A percentile compares a stretch with the other conserved stretches of the same genome.
Evolutionary conservation across 805 yeast genomes (phyloP).

Genomic region (Starmera caribaea): DNA sequence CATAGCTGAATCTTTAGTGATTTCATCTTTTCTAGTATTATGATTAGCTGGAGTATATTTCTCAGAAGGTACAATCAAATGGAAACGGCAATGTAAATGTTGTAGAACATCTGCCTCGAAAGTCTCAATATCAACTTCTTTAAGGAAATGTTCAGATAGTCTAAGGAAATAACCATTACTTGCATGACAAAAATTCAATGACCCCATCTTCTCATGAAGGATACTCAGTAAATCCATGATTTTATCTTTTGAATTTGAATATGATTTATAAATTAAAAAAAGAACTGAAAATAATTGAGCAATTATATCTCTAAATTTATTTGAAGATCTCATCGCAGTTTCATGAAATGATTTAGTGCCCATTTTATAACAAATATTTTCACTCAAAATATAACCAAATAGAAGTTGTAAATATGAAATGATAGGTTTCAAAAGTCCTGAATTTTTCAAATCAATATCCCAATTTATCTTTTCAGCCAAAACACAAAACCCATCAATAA

Average conservation of each 20-base stretch:
- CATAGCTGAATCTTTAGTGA: constrained; percentile 32
- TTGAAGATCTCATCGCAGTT: constrained; percentile 33
- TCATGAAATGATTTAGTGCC: constrained; percentile 31
- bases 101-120: constrained; percentile 70
- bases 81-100: constrained; percentile 69
- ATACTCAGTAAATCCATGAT: constrained; percentile 40
- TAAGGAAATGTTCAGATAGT: constrained; percentile 45
- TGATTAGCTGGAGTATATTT: constrained; percentile 62
- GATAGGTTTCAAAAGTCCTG: constrained; percentile 13
- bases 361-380: constrained; percentile 36
- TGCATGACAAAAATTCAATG: constrained; percentile 56
- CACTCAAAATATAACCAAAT: constrained; percentile 42
- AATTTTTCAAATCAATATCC: constrained; percentile 12
- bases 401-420: constrained; percentile 30
- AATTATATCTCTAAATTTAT: constrained; percentile 35
- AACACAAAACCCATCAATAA: constrained; percentile 28
- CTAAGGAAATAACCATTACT: constrained; percentile 53
- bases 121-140: constrained; percentile 29
- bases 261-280: constrained; percentile 24
- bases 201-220: constrained; percentile 69
- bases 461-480: constrained; percentile 24
- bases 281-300: constrained; percentile 28
- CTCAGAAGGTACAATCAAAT: constrained; percentile 50
- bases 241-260: constrained; percentile 9
- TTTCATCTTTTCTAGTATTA: constrained; percentile 29